Base-by-base conservation (phyloP, 768 basidiomycete genomes). In the Chiua virens region DNA sequence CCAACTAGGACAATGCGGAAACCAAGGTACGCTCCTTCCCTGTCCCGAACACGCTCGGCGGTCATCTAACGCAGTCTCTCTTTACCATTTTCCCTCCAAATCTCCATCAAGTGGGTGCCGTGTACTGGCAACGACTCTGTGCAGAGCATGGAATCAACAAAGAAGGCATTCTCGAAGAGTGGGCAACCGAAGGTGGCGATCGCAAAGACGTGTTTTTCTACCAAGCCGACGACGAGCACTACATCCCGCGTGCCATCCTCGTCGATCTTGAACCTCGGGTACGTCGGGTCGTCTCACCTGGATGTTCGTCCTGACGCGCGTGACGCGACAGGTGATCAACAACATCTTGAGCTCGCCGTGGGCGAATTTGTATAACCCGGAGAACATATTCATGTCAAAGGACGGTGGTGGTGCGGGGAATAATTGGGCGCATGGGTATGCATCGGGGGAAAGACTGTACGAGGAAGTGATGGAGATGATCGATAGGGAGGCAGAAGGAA, bases 161-260 rank as follows among this genome's bases (percentile, higher is more conserved):
- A 51, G 89, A 95, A 60, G 97, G 97, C 25, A 92, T 92, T 52
- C 83, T 98, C 42, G 95, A 98, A 69, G 95, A 98, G 55, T 96
- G 92, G 90, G 94, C 95, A 7, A 90, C 87, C 1, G 93, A 95
- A 61, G 91, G 90, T 18, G 92, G 92, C 9, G 97, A 99, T 72
- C 79, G 97, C 60, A 99, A 98, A 66, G 97, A 99, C 72, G 96
- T 97, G 23, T 99, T 99, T 74, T 99, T 99, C 75, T 98, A 99
- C 68, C 96, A 98, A 70, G 97, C 97, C n/a, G 97, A 99, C 68
- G 97, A 99, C 64, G 97, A 98, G 68, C 95, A 97, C 63, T 99
- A 98, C 70, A 95, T 99, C 53, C 97, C 97, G 2, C 82, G 97
- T 46, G 92, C 97, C 5, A 96, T 99, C 54, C 79, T 99, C 35